These are phyloP conservation scores for Rhinocladiella mackenziei DNA, from an alignment of 2,329 filamentous ascomycete genomes.

Conservation along the genomic window DNA sequence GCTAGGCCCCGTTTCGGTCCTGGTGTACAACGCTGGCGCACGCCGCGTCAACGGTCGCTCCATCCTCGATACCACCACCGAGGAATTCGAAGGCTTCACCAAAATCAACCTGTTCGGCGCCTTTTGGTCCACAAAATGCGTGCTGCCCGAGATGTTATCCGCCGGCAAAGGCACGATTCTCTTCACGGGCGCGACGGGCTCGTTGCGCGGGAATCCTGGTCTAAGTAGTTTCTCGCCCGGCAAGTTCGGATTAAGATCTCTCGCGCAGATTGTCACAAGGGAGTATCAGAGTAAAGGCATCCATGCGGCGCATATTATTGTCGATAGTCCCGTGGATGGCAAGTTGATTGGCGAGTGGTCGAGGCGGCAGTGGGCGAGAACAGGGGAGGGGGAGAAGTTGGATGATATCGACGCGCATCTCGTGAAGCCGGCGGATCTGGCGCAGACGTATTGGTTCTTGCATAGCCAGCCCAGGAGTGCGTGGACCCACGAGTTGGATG, in stretches of 20 bases:
- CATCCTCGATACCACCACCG: conserved; percentile 22
- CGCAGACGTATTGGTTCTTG: conserved; percentile 54
- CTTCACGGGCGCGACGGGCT: conserved; percentile 24
- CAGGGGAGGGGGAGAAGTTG: conserved; percentile 16
- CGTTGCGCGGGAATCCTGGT: conserved; percentile 21
- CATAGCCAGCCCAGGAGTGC: conserved; percentile 51
- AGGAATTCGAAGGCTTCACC: conserved; percentile 27
- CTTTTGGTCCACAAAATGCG: conserved; percentile 26
- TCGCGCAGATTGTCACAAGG: conserved; percentile 49
- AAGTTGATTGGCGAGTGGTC: conserved; percentile 30
- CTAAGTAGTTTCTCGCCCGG: conserved; percentile 25
- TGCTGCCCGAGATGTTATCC: conserved; percentile 25
- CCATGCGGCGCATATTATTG: conserved; percentile 54
- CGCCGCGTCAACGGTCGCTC: conserved; percentile 23
- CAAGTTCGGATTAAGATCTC: conserved; percentile 48
- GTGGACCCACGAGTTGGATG: conserved; percentile 54
- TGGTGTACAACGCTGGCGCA: conserved; percentile 26
- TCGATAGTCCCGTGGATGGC: conserved; percentile 51
- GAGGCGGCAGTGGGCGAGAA: conserved; percentile 18
- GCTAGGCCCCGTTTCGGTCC: conserved; percentile 18
- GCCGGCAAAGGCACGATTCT: conserved; percentile 22
- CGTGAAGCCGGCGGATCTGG: conserved; percentile 41
- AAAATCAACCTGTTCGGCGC: conserved; percentile 28
- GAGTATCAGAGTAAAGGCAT: conserved; percentile 55
- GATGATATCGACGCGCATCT: conserved; percentile 19